Percentiles rank a stretch among this genome's conserved stretches.
Conservation (phyloP, 768 basidiomycete genomes). For the Tephrocybe rancida region DNA sequence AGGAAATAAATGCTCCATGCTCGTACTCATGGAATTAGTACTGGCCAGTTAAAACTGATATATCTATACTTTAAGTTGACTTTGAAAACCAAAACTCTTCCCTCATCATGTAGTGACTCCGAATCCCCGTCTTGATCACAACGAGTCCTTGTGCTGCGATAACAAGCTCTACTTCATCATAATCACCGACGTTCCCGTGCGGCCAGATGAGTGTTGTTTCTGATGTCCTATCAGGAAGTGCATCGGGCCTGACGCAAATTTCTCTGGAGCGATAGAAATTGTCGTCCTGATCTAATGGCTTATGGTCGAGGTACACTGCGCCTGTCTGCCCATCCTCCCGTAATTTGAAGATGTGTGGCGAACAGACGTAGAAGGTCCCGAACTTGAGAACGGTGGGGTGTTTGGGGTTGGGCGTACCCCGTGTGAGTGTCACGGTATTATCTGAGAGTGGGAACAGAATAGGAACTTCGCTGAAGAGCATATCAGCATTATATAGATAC, state of each 20-base stretch:
- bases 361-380: neutral
- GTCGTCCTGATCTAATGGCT: neutral
- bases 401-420: neutral
- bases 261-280: constrained; percentile 1
- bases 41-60: no score
- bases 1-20: no score
- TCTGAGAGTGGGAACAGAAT: neutral
- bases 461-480: neutral
- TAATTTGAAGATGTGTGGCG: constrained; percentile 7
- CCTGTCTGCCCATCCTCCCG: neutral
- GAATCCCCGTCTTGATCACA: constrained; percentile 4
- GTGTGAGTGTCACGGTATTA: neutral
- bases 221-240: neutral
- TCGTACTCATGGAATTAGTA: no score
- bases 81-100: neutral
- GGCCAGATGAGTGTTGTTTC: constrained; percentile 8
- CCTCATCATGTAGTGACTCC: constrained; percentile 4
- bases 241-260: constrained; percentile 7
- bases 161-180: neutral
- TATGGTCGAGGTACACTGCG: constrained; percentile 2
- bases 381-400: neutral
- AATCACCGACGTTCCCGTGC: neutral
- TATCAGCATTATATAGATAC: neutral
- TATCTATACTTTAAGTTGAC: no score
- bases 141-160: constrained; percentile 2